phyloP scores from a whole-genome alignment of 345 rosid genomes.

The Trapa incisa region DNA sequence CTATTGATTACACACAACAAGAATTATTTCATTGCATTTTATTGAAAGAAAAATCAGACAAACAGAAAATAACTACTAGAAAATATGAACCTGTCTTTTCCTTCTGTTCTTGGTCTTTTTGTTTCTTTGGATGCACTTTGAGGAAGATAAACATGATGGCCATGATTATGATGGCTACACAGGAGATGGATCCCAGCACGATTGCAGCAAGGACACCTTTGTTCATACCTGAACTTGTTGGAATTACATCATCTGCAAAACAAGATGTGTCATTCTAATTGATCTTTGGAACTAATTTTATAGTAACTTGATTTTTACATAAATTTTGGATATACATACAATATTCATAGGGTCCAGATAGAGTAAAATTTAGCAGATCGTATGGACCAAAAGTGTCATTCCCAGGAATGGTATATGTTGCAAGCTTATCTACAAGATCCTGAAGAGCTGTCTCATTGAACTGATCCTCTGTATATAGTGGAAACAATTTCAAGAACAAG shows the following conservation, averaged over 20 bases:
- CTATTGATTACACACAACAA: slow-evolving; percentile 22
- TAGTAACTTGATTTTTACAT: neutral
- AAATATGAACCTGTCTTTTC: slow-evolving; percentile 5
- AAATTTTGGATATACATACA: slow-evolving; percentile 16
- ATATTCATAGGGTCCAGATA: slow-evolving; percentile 20
- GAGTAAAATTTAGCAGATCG: slow-evolving; percentile 30
- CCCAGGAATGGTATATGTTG: slow-evolving; percentile 15
- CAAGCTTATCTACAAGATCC: slow-evolving; percentile 20
- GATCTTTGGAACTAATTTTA: neutral
- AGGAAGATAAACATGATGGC: slow-evolving; percentile 9
- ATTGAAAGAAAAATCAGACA: neutral
- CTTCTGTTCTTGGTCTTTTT: neutral
- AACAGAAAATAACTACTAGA: neutral
- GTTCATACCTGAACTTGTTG: slow-evolving; percentile 7
- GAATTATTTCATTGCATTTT: neutral
- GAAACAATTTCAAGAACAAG: slow-evolving; percentile 34
- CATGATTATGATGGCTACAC: slow-evolving; percentile 1
- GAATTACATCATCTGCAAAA: neutral
- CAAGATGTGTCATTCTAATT: neutral
- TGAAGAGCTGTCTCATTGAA: slow-evolving; percentile 28
- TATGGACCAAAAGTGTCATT: slow-evolving; percentile 40
- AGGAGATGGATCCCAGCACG: slow-evolving; percentile 11
- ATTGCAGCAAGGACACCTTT: slow-evolving; percentile 10
- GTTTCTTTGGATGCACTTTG: slow-evolving; percentile 2
- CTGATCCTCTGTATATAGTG: slow-evolving; percentile 6